Evolutionary conservation across 768 basidiomycete genomes (phyloP).

Genomic region (Termitomyces sp.): DNA sequence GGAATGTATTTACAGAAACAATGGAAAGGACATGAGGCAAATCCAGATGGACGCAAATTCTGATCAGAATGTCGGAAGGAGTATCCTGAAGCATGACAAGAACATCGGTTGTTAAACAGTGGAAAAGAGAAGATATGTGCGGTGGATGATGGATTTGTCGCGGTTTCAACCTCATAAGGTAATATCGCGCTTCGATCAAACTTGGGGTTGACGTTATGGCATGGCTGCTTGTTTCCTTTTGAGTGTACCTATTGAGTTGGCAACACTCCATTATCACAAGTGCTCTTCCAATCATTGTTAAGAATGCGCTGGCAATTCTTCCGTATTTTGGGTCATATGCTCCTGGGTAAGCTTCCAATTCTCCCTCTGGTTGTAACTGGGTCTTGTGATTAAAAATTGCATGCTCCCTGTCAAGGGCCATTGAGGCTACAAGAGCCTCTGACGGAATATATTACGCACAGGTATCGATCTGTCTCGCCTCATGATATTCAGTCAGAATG

Average conservation of each 20-base stretch:
- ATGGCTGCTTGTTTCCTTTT: neutral
- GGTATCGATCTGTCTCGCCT: neutral
- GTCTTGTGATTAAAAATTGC: neutral
- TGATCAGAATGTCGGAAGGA: too few species aligned
- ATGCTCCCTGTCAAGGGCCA: neutral
- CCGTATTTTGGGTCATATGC: neutral
- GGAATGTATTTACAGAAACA: too few species aligned
- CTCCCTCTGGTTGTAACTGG: neutral
- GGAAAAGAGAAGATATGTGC: too few species aligned
- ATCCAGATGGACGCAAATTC: too few species aligned
- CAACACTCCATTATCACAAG: neutral
- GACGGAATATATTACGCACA: neutral
- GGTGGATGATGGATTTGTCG: too few species aligned
- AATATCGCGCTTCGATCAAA: neutral
- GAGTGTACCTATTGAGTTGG: neutral
- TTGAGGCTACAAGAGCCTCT: neutral
- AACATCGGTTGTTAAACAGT: too few species aligned
- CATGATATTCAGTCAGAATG: neutral
- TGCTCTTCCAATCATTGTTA: neutral
- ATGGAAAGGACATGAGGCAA: too few species aligned
- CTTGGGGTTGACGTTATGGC: too few species aligned
- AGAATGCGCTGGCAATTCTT: neutral
- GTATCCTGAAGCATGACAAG: too few species aligned
- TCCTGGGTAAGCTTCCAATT: neutral
- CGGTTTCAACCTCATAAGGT: too few species aligned